Conservation (phyloP, 2,329 filamentous ascomycete species). For the Fusarium hainanense region DNA sequence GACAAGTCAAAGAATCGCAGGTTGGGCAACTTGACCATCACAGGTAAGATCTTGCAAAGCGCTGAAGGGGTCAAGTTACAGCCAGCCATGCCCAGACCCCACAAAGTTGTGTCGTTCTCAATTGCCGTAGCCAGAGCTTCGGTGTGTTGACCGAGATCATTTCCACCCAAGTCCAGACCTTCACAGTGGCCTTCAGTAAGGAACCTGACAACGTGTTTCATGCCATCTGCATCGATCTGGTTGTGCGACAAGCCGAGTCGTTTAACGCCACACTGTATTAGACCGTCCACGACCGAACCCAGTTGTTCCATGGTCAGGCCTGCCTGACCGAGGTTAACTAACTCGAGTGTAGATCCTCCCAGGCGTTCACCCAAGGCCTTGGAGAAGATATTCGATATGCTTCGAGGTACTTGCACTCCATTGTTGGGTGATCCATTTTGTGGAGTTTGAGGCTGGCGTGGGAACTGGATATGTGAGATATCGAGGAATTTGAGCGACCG, state of each 20-base stretch:
- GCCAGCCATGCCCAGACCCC: conserved; percentile 86
- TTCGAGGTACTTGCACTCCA: conserved; percentile 50
- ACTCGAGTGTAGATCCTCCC: conserved; percentile 79
- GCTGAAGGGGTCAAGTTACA: conserved; percentile 82
- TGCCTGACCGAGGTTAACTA: conserved; percentile 86
- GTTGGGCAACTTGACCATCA: conserved; percentile 73
- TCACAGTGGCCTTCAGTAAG: conserved; percentile 82
- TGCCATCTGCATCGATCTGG: conserved; percentile 75
- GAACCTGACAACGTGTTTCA: conserved; percentile 81
- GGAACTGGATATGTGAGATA: conserved; percentile 85
- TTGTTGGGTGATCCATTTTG: conserved; percentile 49
- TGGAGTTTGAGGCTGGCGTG: conserved; percentile 54
- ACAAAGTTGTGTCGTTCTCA: conserved; percentile 69
- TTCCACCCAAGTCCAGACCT: conserved; percentile 89
- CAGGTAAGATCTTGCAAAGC: conserved; percentile 79
- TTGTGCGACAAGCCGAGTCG: conserved; percentile 88
- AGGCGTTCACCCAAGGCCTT: conserved; percentile 81
- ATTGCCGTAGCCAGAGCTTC: conserved; percentile 64
- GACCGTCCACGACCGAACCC: conserved; percentile 80
- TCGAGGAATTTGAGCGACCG: conserved; percentile 87
- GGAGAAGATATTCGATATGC: conserved; percentile 71
- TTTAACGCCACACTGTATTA: conserved; percentile 80
- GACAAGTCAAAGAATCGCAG: conserved; percentile 93
- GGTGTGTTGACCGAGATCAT: conserved; percentile 72
- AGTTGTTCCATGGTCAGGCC: conserved; percentile 77